Evolutionary conservation across 345 rosid species (phyloP).

Genomic region (Brassica incana): DNA sequence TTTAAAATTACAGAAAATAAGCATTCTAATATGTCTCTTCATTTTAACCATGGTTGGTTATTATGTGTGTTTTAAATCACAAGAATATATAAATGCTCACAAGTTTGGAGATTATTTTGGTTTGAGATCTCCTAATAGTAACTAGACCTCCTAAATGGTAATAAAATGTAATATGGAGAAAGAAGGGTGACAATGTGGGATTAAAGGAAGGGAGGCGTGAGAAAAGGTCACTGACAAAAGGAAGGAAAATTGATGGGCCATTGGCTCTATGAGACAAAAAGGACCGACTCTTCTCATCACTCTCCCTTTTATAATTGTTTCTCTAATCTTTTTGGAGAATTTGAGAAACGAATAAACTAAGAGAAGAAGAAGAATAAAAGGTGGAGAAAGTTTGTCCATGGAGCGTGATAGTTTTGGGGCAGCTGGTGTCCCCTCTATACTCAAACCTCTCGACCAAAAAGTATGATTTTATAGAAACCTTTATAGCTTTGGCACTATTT

Average conservation of each 20-base stretch:
- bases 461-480: conserved; percentile 35
- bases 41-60: neutral
- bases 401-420: conserved; percentile 43
- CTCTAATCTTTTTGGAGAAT: neutral
- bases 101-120: neutral
- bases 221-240: conserved; percentile 47
- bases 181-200: conserved; percentile 15
- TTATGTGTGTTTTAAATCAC: neutral
- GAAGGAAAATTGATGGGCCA: conserved; percentile 44
- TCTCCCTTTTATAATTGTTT: conserved; percentile 28
- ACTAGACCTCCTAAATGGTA: neutral
- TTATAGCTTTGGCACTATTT: conserved; percentile 31
- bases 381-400: conserved; percentile 40
- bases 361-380: conserved; percentile 30
- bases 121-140: neutral
- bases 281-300: conserved; percentile 47
- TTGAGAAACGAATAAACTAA: conserved; percentile 23
- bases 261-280: conserved; percentile 44
- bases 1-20: neutral
- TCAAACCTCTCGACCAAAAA: conserved; percentile 42
- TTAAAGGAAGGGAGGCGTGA: conserved; percentile 42
- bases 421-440: conserved; percentile 46
- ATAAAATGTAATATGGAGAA: neutral
- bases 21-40: neutral
- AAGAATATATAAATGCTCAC: neutral